Conservation (phyloP, 139 green algal genomes). For the Chlamydomonas sp. region DNA sequence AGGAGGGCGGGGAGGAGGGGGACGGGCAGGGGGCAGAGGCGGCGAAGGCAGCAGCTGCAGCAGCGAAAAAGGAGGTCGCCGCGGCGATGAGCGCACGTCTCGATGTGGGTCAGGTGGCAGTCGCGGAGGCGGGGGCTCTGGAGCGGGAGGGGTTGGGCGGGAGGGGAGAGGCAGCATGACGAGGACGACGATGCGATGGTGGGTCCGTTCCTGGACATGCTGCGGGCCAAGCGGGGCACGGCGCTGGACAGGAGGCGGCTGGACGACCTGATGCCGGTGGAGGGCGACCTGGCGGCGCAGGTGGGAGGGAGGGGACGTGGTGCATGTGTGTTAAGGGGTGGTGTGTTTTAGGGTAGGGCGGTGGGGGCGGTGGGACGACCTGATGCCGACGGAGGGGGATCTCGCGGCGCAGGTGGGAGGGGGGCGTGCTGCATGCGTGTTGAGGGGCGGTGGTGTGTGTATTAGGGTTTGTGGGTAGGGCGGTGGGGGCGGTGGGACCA, state of each 20-base stretch:
- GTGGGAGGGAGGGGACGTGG: neutral
- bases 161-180: no score
- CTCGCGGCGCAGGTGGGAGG: neutral
- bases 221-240: constrained; percentile 31
- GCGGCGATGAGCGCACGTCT: neutral
- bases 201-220: constrained; percentile 30
- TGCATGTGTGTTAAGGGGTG: neutral
- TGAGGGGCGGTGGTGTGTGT: neutral
- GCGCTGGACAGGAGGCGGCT: constrained; percentile 14
- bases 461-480: neutral
- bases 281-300: constrained; percentile 5
- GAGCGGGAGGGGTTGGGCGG: no score
- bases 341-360: neutral
- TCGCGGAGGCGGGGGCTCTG: no score
- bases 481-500: constrained; percentile 5
- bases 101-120: no score
- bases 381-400: constrained; percentile 1
- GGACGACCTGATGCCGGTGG: neutral
- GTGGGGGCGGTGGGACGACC: neutral
- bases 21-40: neutral
- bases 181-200: neutral
- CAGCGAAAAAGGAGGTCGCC: neutral
- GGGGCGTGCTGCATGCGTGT: neutral
- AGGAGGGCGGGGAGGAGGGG: no score
- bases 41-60: neutral